Base-by-base conservation (phyloP, 352 stramenopile genomes). In the Globisporangium orthogonon region DNA sequence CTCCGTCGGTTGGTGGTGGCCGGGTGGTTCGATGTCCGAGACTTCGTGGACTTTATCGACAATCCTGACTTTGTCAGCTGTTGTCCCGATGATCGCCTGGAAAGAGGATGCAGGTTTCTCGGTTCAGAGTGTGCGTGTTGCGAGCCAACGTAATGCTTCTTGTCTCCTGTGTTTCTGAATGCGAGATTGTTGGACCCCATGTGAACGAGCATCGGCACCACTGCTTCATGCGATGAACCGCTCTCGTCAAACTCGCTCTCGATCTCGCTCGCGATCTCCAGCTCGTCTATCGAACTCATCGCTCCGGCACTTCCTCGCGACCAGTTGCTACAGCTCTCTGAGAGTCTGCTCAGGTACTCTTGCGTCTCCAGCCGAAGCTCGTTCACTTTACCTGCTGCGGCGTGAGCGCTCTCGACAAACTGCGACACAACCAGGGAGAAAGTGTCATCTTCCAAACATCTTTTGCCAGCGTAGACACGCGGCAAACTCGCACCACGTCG, bases 291-390 rank as follows among this genome's bases (percentile, higher is more conserved):
- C 10, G 44, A 49, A 18, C 11, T 49, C 44, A 10, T 4, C 18
- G n/a, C 18, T 28, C 2, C 44, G n/a, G 4, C 6, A 15, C 23
- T 57, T 13, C 11, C 14, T 18, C 37, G 31, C 33, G 50, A 46
- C 7, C 14, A 33, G 11, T 35, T 44, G 14, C 23, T 33, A n/a
- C 14, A 11, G 31, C 44, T 49, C 7, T 52, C 7, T 6, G 40
- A 35, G 33, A 62, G 50, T 35, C 35, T 47, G 7, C 43, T 33
- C 14, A 62, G 30, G 39, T 47, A 57, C 50, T 47, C 44, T 10
- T 52, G 57, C 14, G 49, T 53, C 35, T 62, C 49, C 23, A 28
- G n/a, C 5, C 57, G 49, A 17, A 62, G 50, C 28, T 62, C 15
- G 9, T 62, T 39, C 17, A 48, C 39, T 30, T 48, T 54, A 15